phyloP scores from a whole-genome alignment of 2,329 filamentous ascomycete species.

The Cercospora beticola region DNA sequence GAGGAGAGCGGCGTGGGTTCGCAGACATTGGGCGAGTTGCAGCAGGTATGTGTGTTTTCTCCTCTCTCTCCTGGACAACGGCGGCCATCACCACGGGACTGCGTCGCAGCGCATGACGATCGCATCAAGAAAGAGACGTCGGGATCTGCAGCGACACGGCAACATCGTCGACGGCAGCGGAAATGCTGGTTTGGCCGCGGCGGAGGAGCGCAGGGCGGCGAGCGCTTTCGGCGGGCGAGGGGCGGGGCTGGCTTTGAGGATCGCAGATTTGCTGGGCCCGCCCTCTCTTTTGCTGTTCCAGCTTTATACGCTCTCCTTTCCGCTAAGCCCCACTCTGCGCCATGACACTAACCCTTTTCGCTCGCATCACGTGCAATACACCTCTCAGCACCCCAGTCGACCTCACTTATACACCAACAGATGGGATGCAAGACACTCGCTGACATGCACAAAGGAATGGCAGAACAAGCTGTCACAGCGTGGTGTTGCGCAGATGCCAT shows the following conservation, averaged over 20 bases:
- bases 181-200: slow-evolving; percentile 18
- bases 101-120: not conserved
- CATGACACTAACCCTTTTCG: slow-evolving; percentile 38
- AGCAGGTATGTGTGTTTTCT: slow-evolving; percentile 61
- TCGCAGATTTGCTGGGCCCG: slow-evolving; percentile 40
- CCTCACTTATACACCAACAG: not conserved
- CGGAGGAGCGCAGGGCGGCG: slow-evolving; percentile 18
- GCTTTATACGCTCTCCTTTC: slow-evolving; percentile 44
- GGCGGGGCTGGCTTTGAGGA: slow-evolving; percentile 47
- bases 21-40: slow-evolving; percentile 80
- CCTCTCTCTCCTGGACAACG: not conserved
- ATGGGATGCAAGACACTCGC: not conserved
- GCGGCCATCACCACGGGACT: not conserved
- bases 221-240: slow-evolving; percentile 34
- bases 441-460: slow-evolving; percentile 68
- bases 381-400: not conserved
- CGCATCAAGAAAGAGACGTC: not conserved
- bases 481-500: slow-evolving; percentile 84
- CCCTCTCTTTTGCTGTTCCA: slow-evolving; percentile 46
- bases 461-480: slow-evolving; percentile 85
- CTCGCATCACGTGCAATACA: slow-evolving; percentile 29
- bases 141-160: not conserved
- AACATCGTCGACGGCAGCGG: slow-evolving; percentile 1
- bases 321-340: slow-evolving; percentile 24
- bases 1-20: slow-evolving; percentile 94